phyloP scores from a whole-genome alignment of 176 grass and related monocot species.

The Hordeum marinum region DNA sequence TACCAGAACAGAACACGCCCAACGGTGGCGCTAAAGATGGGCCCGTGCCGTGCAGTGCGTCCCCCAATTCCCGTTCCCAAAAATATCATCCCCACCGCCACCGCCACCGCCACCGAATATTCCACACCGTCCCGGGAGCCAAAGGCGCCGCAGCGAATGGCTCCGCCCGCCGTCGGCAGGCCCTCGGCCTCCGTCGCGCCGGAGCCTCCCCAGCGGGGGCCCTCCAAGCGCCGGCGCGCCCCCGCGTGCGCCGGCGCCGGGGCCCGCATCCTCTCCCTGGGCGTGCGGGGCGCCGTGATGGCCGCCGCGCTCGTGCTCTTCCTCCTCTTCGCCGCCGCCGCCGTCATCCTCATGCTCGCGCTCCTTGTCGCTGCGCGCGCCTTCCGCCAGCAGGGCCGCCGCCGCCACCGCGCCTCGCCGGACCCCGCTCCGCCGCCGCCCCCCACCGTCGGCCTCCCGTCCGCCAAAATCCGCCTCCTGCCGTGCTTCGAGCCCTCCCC shows the following conservation, averaged over 20 bases:
- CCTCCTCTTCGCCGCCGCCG: slow-evolving; percentile 59
- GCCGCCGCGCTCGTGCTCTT: slow-evolving; percentile 60
- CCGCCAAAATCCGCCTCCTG: slow-evolving; percentile 34
- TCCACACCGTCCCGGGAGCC: neutral
- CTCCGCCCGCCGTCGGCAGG: neutral
- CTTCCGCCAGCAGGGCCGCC: slow-evolving; percentile 37
- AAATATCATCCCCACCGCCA: neutral
- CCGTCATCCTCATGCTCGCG: slow-evolving; percentile 60
- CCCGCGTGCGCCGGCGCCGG: neutral
- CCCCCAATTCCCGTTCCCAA: neutral
- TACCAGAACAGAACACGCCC: neutral
- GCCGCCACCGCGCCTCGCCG: neutral
- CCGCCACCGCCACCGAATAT: neutral
- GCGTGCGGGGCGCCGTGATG: slow-evolving; percentile 62
- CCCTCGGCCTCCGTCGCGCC: neutral
- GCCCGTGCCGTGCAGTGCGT: neutral
- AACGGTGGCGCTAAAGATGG: neutral
- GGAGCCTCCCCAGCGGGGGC: neutral
- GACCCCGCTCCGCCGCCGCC: neutral
- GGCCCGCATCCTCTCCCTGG: slow-evolving; percentile 53
- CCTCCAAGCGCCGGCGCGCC: neutral
- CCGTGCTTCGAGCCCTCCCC: slow-evolving; percentile 19
- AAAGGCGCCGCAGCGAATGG: slow-evolving; percentile 12
- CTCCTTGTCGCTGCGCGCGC: slow-evolving; percentile 56
- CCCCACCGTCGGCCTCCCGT: slow-evolving; percentile 37